Conservation (phyloP, 306 rosid species). For the Corylus heterophylla region DNA sequence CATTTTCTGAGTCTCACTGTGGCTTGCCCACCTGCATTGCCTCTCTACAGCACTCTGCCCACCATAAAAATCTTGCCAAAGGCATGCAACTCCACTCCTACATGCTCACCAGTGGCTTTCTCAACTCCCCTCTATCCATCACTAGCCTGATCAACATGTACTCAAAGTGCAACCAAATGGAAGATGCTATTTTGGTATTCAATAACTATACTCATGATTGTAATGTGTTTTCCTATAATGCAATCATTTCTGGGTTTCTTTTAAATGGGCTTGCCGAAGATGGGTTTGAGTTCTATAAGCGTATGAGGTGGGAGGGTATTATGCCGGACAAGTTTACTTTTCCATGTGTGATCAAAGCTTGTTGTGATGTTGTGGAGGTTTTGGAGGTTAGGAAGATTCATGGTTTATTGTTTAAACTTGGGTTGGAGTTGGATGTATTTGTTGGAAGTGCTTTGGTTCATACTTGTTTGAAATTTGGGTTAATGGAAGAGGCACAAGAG, state of each 20-base stretch:
- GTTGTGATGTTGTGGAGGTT: conserved; percentile 37
- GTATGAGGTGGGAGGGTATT: conserved; percentile 56
- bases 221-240: conserved; percentile 72
- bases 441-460: conserved; percentile 81
- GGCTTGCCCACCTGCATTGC: conserved; percentile 50
- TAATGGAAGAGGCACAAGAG: conserved; percentile 56
- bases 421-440: conserved; percentile 71
- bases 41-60: conserved; percentile 65
- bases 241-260: conserved; percentile 68
- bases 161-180: conserved; percentile 62
- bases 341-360: conserved; percentile 70
- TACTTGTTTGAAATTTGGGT: conserved; percentile 55
- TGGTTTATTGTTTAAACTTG: conserved; percentile 68
- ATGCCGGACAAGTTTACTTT: conserved; percentile 74
- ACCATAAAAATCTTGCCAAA: conserved; percentile 36
- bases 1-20: conserved; percentile 10
- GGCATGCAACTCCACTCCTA: conserved; percentile 61
- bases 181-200: conserved; percentile 55
- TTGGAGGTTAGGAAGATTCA: conserved; percentile 71
- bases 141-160: conserved; percentile 88
- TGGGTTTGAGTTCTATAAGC: conserved; percentile 46
- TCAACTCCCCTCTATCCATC: conserved; percentile 49
- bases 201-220: conserved; percentile 38
- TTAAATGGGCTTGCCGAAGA: conserved; percentile 44
- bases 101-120: conserved; percentile 55